phyloP scores from a whole-genome alignment of 176 grass and related monocot genomes.

The Leersia perrieri region DNA sequence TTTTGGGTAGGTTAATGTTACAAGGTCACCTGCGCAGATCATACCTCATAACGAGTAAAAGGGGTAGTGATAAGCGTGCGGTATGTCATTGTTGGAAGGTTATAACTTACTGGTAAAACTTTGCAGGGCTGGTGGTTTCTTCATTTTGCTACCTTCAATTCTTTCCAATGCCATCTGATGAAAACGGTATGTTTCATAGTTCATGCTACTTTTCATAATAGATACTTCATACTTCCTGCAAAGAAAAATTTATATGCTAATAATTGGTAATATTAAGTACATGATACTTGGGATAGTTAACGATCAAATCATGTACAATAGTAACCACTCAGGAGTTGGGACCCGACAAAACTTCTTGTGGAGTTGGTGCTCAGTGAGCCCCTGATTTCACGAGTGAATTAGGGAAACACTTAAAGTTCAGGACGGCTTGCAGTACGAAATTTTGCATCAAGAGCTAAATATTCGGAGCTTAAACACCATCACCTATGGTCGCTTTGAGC shows the following conservation, averaged over 20 bases:
- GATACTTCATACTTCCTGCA: background rate
- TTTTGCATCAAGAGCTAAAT: background rate
- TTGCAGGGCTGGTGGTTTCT: slow-evolving; percentile 44
- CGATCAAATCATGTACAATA: background rate
- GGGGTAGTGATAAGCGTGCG: background rate
- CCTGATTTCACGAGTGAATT: background rate
- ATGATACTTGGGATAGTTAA: background rate
- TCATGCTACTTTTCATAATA: background rate
- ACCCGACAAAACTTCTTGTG: background rate
- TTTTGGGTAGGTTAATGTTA: slow-evolving; percentile 50
- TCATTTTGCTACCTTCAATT: slow-evolving; percentile 64
- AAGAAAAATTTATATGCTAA: background rate
- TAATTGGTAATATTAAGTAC: background rate
- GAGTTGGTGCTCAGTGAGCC: background rate
- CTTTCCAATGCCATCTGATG: slow-evolving; percentile 54
- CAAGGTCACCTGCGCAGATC: background rate
- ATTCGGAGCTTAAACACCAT: too few species aligned
- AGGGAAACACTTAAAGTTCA: background rate
- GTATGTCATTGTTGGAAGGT: background rate
- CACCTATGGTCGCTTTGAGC: background rate
- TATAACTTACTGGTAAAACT: background rate
- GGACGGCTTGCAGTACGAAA: background rate
- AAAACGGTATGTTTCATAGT: slow-evolving; percentile 35
- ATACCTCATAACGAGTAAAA: background rate
- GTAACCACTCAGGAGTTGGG: background rate